Evolutionary conservation across 805 yeast genomes (phyloP).

Genomic region (Ogataea saltuana): DNA sequence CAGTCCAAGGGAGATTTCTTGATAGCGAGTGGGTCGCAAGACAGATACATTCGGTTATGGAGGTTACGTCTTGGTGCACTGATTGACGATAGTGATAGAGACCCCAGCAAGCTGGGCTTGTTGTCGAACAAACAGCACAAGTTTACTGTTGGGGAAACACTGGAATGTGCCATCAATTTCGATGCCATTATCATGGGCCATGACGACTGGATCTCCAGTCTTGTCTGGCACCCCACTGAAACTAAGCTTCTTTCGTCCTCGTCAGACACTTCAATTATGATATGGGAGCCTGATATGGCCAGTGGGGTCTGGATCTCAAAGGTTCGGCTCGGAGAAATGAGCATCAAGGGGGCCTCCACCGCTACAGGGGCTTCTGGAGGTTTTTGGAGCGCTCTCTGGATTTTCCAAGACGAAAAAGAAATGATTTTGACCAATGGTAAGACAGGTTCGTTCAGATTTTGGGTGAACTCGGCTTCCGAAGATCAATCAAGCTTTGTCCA

Average conservation of each 20-base stretch:
- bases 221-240: conserved; percentile 75
- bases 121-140: conserved; percentile 74
- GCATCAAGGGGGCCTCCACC: conserved; percentile 95
- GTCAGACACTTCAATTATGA: conserved; percentile 89
- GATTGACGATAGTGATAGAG: conserved; percentile 61
- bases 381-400: conserved; percentile 71
- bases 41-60: conserved; percentile 90
- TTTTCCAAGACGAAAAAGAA: conserved; percentile 39
- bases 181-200: conserved; percentile 97
- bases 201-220: conserved; percentile 93
- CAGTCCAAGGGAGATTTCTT: conserved; percentile 53
- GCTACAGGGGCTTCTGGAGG: conserved; percentile 93
- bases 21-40: conserved; percentile 91
- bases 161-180: conserved; percentile 62
- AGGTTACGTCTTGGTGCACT: conserved; percentile 57
- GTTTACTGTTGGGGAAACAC: conserved; percentile 42
- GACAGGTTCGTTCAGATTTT: conserved; percentile 89
- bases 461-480: conserved; percentile 43
- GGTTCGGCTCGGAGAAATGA: conserved; percentile 83
- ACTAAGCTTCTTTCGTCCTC: conserved; percentile 75
- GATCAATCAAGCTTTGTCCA: conserved; percentile 35
- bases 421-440: conserved; percentile 79
- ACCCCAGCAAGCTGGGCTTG: conserved; percentile 49
- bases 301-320: conserved; percentile 91
- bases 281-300: conserved; percentile 85